Evolutionary conservation across 1,284 basidiomycete species (phyloP).

Genomic region (Chalciporus sp.): DNA sequence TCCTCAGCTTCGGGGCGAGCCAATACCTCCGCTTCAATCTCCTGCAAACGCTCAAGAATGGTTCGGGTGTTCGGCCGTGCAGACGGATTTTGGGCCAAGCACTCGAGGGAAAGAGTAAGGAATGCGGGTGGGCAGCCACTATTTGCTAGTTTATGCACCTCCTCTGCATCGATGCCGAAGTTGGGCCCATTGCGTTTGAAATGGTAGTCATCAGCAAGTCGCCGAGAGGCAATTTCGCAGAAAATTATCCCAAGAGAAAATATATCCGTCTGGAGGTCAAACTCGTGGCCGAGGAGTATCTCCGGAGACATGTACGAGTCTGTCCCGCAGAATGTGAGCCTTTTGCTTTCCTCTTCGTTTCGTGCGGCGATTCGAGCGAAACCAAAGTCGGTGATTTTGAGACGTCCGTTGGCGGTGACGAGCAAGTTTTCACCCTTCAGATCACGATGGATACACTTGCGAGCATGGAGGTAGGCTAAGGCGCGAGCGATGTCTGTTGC

Average conservation of each 20-base stretch:
- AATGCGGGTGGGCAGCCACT: constrained; percentile 81
- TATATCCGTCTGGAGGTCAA: constrained; percentile 92
- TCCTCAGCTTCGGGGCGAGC: constrained; percentile 67
- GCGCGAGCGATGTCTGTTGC: constrained; percentile 93
- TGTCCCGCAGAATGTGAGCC: constrained; percentile 95
- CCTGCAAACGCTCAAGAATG: constrained; percentile 73
- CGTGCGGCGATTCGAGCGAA: constrained; percentile 92
- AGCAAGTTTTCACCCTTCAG: constrained; percentile 98
- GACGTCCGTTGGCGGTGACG: constrained; percentile 87
- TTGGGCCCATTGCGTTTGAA: constrained; percentile 80
- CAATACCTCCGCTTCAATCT: constrained; percentile 82
- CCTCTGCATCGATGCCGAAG: constrained; percentile 78
- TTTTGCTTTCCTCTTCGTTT: constrained; percentile 87
- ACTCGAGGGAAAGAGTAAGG: constrained; percentile 78
- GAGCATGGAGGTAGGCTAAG: constrained; percentile 94
- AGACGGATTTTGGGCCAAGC: constrained; percentile 69
- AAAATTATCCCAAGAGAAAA: constrained; percentile 96
- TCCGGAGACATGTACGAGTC: constrained; percentile 96
- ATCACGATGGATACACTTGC: constrained; percentile 86
- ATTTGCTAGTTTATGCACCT: constrained; percentile 72
- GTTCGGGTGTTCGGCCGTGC: constrained; percentile 76
- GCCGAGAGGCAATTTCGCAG: constrained; percentile 87
- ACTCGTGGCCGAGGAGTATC: constrained; percentile 88
- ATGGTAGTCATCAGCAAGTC: constrained; percentile 78
- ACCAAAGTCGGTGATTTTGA: constrained; percentile 97